Evolutionary conservation across 768 basidiomycete species (phyloP).

Genomic region (Mrakia blollopis): DNA sequence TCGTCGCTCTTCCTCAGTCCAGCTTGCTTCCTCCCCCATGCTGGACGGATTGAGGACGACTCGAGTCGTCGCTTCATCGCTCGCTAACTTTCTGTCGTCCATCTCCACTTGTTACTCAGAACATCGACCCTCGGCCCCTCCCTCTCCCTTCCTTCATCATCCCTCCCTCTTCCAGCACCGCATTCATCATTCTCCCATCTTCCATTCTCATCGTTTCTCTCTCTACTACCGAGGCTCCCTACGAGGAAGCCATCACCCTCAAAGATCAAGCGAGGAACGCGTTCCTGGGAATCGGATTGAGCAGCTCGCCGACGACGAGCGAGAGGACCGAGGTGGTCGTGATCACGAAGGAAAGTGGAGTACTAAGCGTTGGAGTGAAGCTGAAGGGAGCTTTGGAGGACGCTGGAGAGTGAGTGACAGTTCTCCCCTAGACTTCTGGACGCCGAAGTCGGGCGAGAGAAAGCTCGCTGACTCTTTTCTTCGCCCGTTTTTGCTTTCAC

Average conservation of each 20-base stretch:
- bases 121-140: conserved; percentile 41
- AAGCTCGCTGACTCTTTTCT: not conserved
- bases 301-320: conserved; percentile 14
- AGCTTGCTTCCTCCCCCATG: not conserved
- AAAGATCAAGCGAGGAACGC: conserved; percentile 43
- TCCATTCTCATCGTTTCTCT: conserved; percentile 43
- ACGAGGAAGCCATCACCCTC: conserved; percentile 46
- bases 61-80: not conserved
- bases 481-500: not conserved
- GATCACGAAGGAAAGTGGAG: conserved; percentile 35
- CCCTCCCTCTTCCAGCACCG: conserved; percentile 37
- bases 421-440: not conserved
- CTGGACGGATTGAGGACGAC: too few species aligned
- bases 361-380: conserved; percentile 35
- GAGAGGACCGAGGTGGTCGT: conserved; percentile 29
- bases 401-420: conserved; percentile 21
- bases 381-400: conserved; percentile 19
- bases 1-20: not conserved
- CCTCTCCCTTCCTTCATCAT: conserved; percentile 43
- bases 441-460: not conserved
- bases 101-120: conserved; percentile 29
- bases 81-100: not conserved
- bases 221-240: conserved; percentile 35
- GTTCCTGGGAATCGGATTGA: conserved; percentile 42
- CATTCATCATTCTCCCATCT: conserved; percentile 45